Evolutionary conservation across 148 eudicot genomes (phyloP), one percentile per base, ranked within the genome.

Genomic region (Spergularia marina): DNA sequence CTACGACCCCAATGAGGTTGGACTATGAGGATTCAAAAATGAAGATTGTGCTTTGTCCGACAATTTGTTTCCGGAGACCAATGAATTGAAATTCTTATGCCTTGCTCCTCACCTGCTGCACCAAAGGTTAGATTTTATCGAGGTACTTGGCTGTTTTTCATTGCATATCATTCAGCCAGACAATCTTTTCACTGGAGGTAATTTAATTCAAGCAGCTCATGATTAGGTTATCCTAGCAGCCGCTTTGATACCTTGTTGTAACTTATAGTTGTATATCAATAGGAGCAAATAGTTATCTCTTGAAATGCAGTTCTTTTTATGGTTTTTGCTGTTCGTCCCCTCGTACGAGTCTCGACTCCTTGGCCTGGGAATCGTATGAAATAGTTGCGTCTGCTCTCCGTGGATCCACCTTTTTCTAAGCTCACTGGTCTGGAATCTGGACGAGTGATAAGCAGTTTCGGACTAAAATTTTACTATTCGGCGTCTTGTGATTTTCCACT

Each of bases 1-100:
- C 21, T 85, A 81, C 20, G 85, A 83, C 68, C 83, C 84, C 57
- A 85, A 69, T 66, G 68, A 77, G 63, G 63, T 7, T 36, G 73
- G 75, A 84, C 2, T 11, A 16, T 61, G 18, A 62, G 10, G 65
- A 52, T 23, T 70, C 10, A 14, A 56, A 58, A 57, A 7, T 58
- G 62, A 58, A n/a, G 62, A 58, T 23, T 58, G 49, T 44, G 49
- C 49, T 44, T 44, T 44, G 49, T 6, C 7, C 10, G 49, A 44
- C 9, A 9, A 9, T 44, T 44, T 6, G 49, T 44, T 44, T 4
- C 47, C 10, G 49, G 49, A 44, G 49, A 44, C 7, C 49, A 9
- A 6, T 44, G 49, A 44, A 6, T 44, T 44, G 10, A 0, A 44
- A 44, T 44, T 6, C 49, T 44, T 44, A 44, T 0, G 49, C 49